phyloP scores from a whole-genome alignment of 1,284 basidiomycete genomes.

The Xanthoconium separans region DNA sequence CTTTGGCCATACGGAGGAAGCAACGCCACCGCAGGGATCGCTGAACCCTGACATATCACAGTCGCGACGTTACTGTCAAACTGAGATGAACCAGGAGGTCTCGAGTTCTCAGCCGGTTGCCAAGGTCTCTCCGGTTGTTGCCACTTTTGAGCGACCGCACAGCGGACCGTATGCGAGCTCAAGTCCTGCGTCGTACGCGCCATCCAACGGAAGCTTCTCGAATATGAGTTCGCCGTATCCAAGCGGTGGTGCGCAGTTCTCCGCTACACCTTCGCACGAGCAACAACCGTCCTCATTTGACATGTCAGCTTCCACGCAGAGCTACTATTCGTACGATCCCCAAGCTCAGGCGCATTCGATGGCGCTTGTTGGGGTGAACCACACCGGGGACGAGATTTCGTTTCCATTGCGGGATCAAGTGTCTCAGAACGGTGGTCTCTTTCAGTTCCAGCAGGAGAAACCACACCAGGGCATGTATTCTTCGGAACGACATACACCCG shows the following conservation, averaged over 20 bases:
- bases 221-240: conserved; percentile 27
- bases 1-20: conserved; percentile 24
- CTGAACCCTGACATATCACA: conserved; percentile 20
- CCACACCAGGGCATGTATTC: conserved; percentile 22
- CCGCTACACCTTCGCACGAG: conserved; percentile 23
- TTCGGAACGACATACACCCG: conserved; percentile 20
- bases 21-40: conserved; percentile 10
- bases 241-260: conserved; percentile 18
- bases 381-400: conserved; percentile 14
- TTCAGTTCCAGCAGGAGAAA: conserved; percentile 26
- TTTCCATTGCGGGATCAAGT: conserved; percentile 22
- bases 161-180: conserved; percentile 19
- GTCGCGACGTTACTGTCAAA: conserved; percentile 15
- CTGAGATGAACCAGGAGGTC: conserved; percentile 18
- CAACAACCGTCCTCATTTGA: conserved; percentile 22
- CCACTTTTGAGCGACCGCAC: conserved; percentile 27
- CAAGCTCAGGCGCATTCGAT: conserved; percentile 16
- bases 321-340: conserved; percentile 25
- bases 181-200: conserved; percentile 27
- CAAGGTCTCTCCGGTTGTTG: conserved; percentile 6
- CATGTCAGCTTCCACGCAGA: conserved; percentile 15
- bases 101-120: conserved; percentile 10
- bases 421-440: conserved; percentile 17
- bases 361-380: conserved; percentile 21
- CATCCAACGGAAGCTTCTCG: conserved; percentile 29